Conservation (phyloP, 208 protist species). For the Acanthamoeba divionensis region DNA sequence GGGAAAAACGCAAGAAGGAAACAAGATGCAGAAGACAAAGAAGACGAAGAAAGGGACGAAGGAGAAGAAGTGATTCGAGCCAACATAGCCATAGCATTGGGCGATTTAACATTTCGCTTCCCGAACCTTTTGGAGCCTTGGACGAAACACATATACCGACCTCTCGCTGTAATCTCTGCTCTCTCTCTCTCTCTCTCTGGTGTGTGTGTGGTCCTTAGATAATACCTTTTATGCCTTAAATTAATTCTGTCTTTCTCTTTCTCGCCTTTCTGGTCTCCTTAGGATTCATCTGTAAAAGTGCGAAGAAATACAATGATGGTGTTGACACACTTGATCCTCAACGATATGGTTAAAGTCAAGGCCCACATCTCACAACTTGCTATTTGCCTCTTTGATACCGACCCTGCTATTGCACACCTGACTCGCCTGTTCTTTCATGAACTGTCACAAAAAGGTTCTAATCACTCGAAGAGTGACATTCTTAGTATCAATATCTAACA, state of each 20-base stretch:
- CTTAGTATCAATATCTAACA: not conserved
- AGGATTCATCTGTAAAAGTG: slow-evolving; percentile 62
- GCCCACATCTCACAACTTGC: slow-evolving; percentile 74
- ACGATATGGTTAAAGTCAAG: slow-evolving; percentile 84
- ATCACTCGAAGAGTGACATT: not conserved
- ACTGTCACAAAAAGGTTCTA: slow-evolving; percentile 67
- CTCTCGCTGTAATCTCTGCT: slow-evolving; percentile 64
- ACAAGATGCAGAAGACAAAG: no score
- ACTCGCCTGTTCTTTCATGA: slow-evolving; percentile 78
- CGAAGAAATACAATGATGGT: slow-evolving; percentile 83
- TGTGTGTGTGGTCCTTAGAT: not conserved
- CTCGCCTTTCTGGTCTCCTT: no score
- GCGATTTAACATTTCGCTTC: slow-evolving; percentile 81
- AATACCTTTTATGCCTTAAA: not conserved
- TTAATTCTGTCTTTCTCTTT: not conserved
- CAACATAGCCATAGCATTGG: slow-evolving; percentile 81
- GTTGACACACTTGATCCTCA: slow-evolving; percentile 84
- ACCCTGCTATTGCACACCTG: slow-evolving; percentile 64
- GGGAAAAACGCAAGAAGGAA: not conserved
- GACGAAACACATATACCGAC: slow-evolving; percentile 74
- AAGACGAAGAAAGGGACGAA: no score
- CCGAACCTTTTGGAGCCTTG: slow-evolving; percentile 83
- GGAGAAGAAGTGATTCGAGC: slow-evolving; percentile 46
- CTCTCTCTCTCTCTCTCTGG: not conserved
- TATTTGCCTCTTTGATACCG: slow-evolving; percentile 71